Evolutionary conservation across 2,329 filamentous ascomycete species (phyloP), one percentile per base, ranked within the genome.

Genomic region (Penicillium sp.): DNA sequence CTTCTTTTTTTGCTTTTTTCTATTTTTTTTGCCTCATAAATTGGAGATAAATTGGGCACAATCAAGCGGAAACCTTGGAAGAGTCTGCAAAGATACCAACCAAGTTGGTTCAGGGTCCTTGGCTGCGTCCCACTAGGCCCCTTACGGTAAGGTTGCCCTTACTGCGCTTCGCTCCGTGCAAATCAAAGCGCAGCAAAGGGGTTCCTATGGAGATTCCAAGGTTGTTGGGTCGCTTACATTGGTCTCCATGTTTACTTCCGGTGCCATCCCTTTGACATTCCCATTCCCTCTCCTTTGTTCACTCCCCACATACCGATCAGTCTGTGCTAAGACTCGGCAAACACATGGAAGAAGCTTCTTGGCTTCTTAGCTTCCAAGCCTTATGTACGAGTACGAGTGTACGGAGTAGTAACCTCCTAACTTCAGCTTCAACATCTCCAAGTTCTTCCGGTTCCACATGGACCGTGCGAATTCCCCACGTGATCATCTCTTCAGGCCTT

Each of bases 121-220:
- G 44, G 54, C 54, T 52, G 38, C 47, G n/a, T 47, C 42, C 46
- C 44, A 56, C 54, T 39, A 56, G 47, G 3, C 49, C 56, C 3
- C 45, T 52, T 48, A 46, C 40, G 51, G 51, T 21, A 9, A 49
- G 31, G 8, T 43, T 54, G 18, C 46, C 54, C 45, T 47, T 49
- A 34, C 50, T 36, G 34, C 45, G 45, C 29, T 47, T 22, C 14
- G 22, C 34, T 32, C 45, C 49, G 45, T 32, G 27, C 34, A 34
- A 54, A 56, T 49, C 40, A 49, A 1, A 44, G 4, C 5, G 1
- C 1, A 11, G 5, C 11, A 7, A 14, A 24, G 7, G 46, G 47
- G 34, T 36, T 36, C 34, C 34, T 36, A 36, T 36, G 34, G 34
- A 36, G 34, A 36, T 36, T 34, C 31, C 31, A 27, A 43, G 45